These are phyloP conservation scores for Epichloe hybrida DNA, from an alignment of 2,329 filamentous ascomycete genomes.

Conservation along the genomic window DNA sequence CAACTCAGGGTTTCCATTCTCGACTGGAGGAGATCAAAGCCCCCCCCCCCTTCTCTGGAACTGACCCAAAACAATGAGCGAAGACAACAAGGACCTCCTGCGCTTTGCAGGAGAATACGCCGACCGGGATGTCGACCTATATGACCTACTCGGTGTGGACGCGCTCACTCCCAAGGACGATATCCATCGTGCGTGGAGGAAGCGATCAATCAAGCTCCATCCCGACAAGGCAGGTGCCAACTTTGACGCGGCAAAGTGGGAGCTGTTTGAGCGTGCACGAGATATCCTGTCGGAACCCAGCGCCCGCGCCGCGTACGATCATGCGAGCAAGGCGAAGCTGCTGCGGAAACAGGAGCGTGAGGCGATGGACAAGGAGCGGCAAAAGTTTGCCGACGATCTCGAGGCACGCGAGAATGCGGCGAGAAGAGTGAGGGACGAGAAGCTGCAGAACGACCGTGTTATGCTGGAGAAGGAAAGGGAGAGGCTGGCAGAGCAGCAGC, in stretches of 20 bases:
- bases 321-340: slow-evolving; percentile 55
- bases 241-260: slow-evolving; percentile 71
- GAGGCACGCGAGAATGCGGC: slow-evolving; percentile 62
- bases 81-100: slow-evolving; percentile 34
- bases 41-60: not conserved
- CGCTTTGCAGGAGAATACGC: slow-evolving; percentile 45
- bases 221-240: slow-evolving; percentile 74
- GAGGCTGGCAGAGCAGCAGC: slow-evolving; percentile 23
- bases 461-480: slow-evolving; percentile 23
- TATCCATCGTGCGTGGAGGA: slow-evolving; percentile 72
- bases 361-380: slow-evolving; percentile 57
- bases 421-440: slow-evolving; percentile 42
- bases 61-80: slow-evolving; percentile 14
- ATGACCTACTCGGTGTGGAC: slow-evolving; percentile 57
- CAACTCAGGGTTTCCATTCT: too few species aligned
- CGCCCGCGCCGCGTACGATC: slow-evolving; percentile 66
- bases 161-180: slow-evolving; percentile 54
- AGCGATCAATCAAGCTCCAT: slow-evolving; percentile 78
- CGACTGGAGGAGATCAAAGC: too few species aligned
- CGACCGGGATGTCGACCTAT: slow-evolving; percentile 56
- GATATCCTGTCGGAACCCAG: slow-evolving; percentile 63
- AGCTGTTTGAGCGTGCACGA: slow-evolving; percentile 72
- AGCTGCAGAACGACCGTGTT: slow-evolving; percentile 22
- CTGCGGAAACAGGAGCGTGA: slow-evolving; percentile 59
- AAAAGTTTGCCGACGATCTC: slow-evolving; percentile 74